Base-by-base conservation (phyloP, 2,329 filamentous ascomycete species). In the Arthrobotrys musiformis region DNA sequence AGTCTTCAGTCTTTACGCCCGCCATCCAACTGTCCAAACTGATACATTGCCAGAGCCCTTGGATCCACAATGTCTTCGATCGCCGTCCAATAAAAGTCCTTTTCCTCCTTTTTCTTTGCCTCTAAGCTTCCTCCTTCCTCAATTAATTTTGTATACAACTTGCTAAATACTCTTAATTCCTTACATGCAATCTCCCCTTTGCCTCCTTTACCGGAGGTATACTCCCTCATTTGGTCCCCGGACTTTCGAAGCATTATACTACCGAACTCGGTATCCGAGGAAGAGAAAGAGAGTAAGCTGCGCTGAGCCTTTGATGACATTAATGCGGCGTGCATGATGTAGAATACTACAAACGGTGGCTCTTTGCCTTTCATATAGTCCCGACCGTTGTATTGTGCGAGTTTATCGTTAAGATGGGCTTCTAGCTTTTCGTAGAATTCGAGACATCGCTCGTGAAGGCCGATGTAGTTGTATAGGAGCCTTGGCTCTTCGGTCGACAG, bases 81-180 rank as follows among this genome's bases (percentile, higher is more conserved):
- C 42, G 52, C 52, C 11, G 64, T 60, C 64, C 52, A 69, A 50
- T 69, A 48, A 33, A 46, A 13, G 44, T 28, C 40, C 13, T 48
- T 58, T 28, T 60, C 40, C 33, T 40, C 54, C 40, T 56, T 44
- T 56, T 68, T 24, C 50, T 46, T 68, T 11, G 52, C 7, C 5
- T 54, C 22, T 9, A 19, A 22, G 4, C 35, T n/a, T n/a, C n/a
- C n/a, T n/a, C n/a, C n/a, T n/a, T n/a, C 37, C 22, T 13, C 48
- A 26, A 7, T 33, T 6, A 33, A 9, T 19, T 48, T 33, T 2
- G 24, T 22, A 7, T 68, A 68, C 19, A 54, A 24, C 26, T 67
- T 68, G 33, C 50, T 58, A 30, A 58, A 68, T 1, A 68, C 35
- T n/a, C 37, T 68, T 35, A 68, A 58, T 22, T 68, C 63, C 26